Conservation (phyloP, 2,329 filamentous ascomycete species). For the Xylariales sp. region DNA sequence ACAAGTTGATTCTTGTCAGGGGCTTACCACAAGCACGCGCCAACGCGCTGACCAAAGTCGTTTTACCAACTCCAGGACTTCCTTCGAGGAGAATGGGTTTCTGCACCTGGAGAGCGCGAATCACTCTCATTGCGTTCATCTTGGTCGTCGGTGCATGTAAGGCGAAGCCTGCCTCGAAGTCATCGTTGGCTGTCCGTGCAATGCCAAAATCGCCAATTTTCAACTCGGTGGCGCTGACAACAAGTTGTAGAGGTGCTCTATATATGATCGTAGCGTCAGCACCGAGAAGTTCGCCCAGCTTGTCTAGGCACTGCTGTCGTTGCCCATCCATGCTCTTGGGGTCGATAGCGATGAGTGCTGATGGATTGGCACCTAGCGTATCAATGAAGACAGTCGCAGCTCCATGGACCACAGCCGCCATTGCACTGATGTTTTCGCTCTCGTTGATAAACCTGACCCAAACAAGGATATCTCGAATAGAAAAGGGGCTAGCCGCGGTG, state of each 20-base stretch:
- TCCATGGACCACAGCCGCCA: slow-evolving; percentile 65
- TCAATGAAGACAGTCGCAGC: slow-evolving; percentile 95
- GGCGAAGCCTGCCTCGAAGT: slow-evolving; percentile 60
- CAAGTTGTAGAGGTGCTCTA: slow-evolving; percentile 54
- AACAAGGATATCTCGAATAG: slow-evolving; percentile 84
- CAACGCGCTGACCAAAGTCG: slow-evolving; percentile 81
- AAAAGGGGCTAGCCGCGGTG: slow-evolving; percentile 70
- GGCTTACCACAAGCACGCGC: slow-evolving; percentile 75
- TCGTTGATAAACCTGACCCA: slow-evolving; percentile 93
- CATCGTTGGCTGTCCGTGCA: slow-evolving; percentile 42
- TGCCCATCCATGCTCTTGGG: slow-evolving; percentile 66
- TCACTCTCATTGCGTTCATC: slow-evolving; percentile 83
- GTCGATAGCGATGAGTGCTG: slow-evolving; percentile 73
- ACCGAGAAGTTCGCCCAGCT: slow-evolving; percentile 63
- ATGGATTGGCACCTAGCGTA: slow-evolving; percentile 90
- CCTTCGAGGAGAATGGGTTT: slow-evolving; percentile 95
- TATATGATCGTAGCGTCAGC: slow-evolving; percentile 63
- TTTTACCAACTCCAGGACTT: slow-evolving; percentile 97
- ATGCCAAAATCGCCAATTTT: slow-evolving; percentile 73
- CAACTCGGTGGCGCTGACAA: slow-evolving; percentile 48
- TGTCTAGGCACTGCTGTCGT: slow-evolving; percentile 65
- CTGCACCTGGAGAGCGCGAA: slow-evolving; percentile 79
- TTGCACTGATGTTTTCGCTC: slow-evolving; percentile 35
- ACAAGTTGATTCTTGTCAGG: slow-evolving; percentile 91
- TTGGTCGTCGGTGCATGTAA: slow-evolving; percentile 88